Conservation (phyloP, 768 basidiomycete species). For the Rhodotorula sphaerocarpa region DNA sequence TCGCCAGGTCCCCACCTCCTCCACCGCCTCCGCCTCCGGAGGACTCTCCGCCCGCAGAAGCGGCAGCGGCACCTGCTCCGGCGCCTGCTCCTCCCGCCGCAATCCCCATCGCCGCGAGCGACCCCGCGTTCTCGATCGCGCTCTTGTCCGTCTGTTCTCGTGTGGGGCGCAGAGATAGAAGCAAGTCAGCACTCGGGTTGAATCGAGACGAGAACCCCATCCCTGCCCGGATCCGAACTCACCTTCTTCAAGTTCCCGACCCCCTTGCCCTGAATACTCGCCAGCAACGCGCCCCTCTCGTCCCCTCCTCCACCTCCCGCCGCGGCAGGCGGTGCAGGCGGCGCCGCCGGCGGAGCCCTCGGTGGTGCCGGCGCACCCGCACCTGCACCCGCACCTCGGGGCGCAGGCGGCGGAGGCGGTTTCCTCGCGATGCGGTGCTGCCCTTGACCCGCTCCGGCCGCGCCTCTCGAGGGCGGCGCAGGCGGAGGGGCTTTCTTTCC, state of each 20-base stretch:
- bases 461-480: too few relatives aligned
- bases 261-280: constrained; percentile 74
- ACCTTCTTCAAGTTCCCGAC: constrained; percentile 61
- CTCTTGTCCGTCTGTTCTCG: constrained; percentile 15
- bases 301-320: constrained; percentile 43
- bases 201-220: too few relatives aligned
- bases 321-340: constrained; percentile 43
- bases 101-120: constrained; percentile 19
- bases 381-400: too few relatives aligned
- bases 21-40: constrained; percentile 45
- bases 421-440: background rate
- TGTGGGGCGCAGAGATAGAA: background rate
- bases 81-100: constrained; percentile 10
- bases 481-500: background rate
- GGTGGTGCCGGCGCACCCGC: too few relatives aligned
- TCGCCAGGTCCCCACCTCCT: constrained; percentile 69
- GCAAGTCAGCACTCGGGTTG: too few relatives aligned
- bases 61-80: constrained; percentile 11
- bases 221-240: too few relatives aligned
- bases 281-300: constrained; percentile 61
- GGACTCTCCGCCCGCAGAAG: constrained; percentile 33
- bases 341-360: too few relatives aligned
- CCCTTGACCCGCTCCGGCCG: too few relatives aligned
- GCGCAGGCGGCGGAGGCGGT: too few relatives aligned
- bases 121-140: constrained; percentile 21